Evolutionary conservation across 208 protist species (phyloP).

Genomic region (Leishmania major): DNA sequence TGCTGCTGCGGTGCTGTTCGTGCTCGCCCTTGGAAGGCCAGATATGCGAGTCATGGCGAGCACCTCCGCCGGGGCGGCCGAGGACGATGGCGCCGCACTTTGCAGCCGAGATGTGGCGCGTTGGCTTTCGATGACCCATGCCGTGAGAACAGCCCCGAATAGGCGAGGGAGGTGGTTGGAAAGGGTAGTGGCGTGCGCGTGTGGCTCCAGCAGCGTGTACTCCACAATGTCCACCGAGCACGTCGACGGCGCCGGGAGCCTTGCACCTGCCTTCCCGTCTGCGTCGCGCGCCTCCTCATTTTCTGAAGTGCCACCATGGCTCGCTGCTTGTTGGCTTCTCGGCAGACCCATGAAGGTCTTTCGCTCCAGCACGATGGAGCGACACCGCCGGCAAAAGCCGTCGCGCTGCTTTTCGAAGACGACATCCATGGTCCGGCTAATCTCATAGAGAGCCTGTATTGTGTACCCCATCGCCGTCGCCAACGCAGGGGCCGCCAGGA

Average conservation of each 20-base stretch:
- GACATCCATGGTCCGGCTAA: constrained; percentile 29
- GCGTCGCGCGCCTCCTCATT: not conserved
- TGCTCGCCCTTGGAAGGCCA: constrained; percentile 9
- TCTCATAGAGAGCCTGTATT: constrained; percentile 27
- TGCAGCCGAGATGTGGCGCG: not conserved
- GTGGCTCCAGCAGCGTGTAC: constrained; percentile 44
- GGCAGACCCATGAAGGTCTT: not conserved
- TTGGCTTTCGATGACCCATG: constrained; percentile 46
- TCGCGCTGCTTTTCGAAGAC: constrained; percentile 32
- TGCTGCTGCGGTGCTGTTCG: not conserved
- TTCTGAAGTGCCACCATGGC: not conserved
- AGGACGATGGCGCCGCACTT: not conserved
- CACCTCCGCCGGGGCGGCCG: not conserved
- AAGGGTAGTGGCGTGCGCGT: constrained; percentile 42
- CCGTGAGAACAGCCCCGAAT: constrained; percentile 44
- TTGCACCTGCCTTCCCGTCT: not conserved
- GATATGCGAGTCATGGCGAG: constrained; percentile 11
- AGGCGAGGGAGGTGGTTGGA: constrained; percentile 47
- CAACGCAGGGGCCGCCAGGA: constrained; percentile 9
- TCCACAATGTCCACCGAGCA: constrained; percentile 28
- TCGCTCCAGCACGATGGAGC: constrained; percentile 33
- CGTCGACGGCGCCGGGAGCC: not conserved
- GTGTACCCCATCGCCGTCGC: constrained; percentile 29
- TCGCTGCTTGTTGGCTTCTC: not conserved
- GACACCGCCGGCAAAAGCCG: constrained; percentile 28